Conservation (phyloP, 2,329 filamentous ascomycete species). For the Xylariaceae sp. region DNA sequence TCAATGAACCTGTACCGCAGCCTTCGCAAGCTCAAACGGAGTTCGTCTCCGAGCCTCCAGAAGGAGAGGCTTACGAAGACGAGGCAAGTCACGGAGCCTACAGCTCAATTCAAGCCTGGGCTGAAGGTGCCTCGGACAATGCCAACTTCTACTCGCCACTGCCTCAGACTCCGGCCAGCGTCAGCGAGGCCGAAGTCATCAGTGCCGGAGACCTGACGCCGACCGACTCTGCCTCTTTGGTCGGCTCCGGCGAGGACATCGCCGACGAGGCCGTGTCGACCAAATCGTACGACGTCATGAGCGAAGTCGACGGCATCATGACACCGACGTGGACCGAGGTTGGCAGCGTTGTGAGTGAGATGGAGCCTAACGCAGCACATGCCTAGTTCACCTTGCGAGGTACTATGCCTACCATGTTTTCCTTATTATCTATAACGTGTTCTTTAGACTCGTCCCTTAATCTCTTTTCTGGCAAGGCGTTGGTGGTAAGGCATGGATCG, state of each 20-base stretch:
- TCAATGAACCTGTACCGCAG: constrained; percentile 20
- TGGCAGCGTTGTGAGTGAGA: constrained; percentile 59
- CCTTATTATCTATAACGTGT: no score
- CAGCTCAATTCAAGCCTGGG: constrained; percentile 63
- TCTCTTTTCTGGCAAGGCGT: no score
- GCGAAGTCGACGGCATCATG: constrained; percentile 54
- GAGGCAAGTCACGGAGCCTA: constrained; percentile 40
- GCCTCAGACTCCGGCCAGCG: constrained; percentile 47
- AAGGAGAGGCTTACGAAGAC: constrained; percentile 40
- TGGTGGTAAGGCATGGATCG: no score
- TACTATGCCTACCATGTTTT: not conserved
- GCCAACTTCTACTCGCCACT: constrained; percentile 59
- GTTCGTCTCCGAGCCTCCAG: constrained; percentile 31
- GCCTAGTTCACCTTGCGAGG: constrained; percentile 21
- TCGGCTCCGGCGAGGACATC: constrained; percentile 47
- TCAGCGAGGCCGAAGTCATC: constrained; percentile 50
- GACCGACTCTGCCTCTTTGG: constrained; percentile 54
- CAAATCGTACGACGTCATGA: constrained; percentile 51
- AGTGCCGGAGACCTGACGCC: constrained; percentile 55
- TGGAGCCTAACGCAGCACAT: constrained; percentile 38
- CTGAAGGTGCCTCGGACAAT: constrained; percentile 48
- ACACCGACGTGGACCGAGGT: constrained; percentile 64
- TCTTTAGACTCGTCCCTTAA: no score
- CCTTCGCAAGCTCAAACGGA: constrained; percentile 8
- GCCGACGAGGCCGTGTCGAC: constrained; percentile 40